These are phyloP conservation scores for Thymus mandschuricus DNA, from an alignment of 257 asterid genomes.

Conservation along the genomic window DNA sequence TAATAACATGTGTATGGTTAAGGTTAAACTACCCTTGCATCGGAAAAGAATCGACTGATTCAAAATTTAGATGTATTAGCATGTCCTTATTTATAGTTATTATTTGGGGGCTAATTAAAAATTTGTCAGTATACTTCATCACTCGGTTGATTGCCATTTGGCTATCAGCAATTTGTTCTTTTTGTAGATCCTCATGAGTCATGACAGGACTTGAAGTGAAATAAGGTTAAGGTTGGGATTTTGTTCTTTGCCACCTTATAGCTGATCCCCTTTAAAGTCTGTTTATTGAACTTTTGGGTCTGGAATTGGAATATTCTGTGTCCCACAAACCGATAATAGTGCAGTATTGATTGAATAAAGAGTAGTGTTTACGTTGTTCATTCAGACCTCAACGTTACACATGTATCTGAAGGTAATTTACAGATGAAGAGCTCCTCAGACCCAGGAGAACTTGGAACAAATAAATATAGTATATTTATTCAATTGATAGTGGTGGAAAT, in stretches of 20 bases:
- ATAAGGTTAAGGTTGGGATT: background rate
- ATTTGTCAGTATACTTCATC: background rate
- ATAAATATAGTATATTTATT: background rate
- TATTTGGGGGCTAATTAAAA: background rate
- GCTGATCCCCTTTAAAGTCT: background rate
- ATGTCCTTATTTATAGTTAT: background rate
- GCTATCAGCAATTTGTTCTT: background rate
- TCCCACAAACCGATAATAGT: background rate
- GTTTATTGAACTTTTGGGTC: background rate
- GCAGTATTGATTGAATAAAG: background rate
- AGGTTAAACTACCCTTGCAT: background rate
- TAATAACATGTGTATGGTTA: background rate
- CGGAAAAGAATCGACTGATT: background rate
- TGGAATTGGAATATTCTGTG: background rate
- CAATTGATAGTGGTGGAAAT: conserved; percentile 1
- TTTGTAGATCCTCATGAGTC: background rate
- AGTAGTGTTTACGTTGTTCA: conserved; percentile 9
- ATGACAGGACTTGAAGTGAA: conserved; percentile 12
- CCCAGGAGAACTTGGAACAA: conserved; percentile 19
- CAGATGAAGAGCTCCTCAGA: conserved; percentile 31
- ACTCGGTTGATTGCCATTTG: background rate
- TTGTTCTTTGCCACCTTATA: background rate
- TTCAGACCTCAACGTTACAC: conserved; percentile 21
- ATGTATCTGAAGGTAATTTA: conserved; percentile 29
- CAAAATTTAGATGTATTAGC: background rate